Evolutionary conservation across 345 rosid species (phyloP), one percentile per base, ranked within the genome.

Genomic region (Sonneratia alba): DNA sequence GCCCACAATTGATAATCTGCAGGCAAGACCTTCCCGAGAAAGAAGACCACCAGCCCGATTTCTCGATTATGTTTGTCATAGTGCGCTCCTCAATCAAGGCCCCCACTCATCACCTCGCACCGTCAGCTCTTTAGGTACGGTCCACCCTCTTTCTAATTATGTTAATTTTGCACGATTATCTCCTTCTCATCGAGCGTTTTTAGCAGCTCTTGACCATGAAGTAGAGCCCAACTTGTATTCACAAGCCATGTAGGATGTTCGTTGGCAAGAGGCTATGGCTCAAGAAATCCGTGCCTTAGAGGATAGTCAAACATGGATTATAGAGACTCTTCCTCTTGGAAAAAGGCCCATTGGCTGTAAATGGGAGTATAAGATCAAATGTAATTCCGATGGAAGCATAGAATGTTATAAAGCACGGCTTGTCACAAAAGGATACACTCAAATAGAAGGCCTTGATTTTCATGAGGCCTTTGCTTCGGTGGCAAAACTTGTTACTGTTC

Each of bases 281-380:
- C n/a, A 42, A 4, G 72, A 56, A 56, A 18, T n/a, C n/a, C n/a
- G n/a, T n/a, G n/a, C n/a, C n/a, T n/a, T n/a, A n/a, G n/a, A n/a
- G n/a, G n/a, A n/a, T 63, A 76, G 66, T 37, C 27, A 59, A 5
- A 75, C 61, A 1, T 66, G 61, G 62, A 9, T 5, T 14, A 12
- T 55, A 0, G 11, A 45, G 19, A 3, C 24, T 15, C 4, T 49
- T 0, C 68, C 37, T 0, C 6, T 6, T 8, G 27, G 36, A 14
- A 22, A 56, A 40, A 3, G 40, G 65, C 59, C n/a, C n/a, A n/a
- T n/a, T n/a, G n/a, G n/a, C n/a, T n/a, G n/a, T n/a, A n/a, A n/a
- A n/a, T n/a, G n/a, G 78, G 64, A 66, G 1, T 76, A 15, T 36
- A 64, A 66, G 21, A 47, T 48, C 3, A 71, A 71, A 37, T 36